Percentiles rank a stretch among this genome's conserved stretches.
phyloP scores from a whole-genome alignment of 2,329 filamentous ascomycete genomes.

The Diaporthe citrichinensis region DNA sequence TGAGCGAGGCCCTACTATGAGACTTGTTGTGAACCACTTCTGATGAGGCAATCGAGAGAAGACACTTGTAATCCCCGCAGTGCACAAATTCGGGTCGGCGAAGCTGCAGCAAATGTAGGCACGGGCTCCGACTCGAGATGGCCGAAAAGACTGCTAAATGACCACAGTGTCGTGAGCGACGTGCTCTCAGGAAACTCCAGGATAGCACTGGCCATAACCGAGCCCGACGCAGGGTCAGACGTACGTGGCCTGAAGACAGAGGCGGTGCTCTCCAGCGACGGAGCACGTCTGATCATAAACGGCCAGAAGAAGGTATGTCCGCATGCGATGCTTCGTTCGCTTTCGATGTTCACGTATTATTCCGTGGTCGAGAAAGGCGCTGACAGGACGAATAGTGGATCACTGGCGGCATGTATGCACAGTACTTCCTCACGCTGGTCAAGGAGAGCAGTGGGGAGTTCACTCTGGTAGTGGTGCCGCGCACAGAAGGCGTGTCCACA shows the following conservation, averaged over 20 bases:
- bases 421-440: constrained; percentile 69
- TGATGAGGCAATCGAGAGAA: not conserved
- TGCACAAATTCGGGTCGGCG: constrained; percentile 47
- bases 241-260: constrained; percentile 42
- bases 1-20: not conserved
- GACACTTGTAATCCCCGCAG: constrained; percentile 42
- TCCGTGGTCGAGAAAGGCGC: not conserved
- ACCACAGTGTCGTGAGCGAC: constrained; percentile 47
- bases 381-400: constrained; percentile 63
- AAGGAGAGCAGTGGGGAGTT: constrained; percentile 62
- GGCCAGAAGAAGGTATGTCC: constrained; percentile 65
- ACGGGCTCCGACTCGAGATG: constrained; percentile 39
- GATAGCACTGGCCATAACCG: constrained; percentile 44
- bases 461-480: constrained; percentile 67
- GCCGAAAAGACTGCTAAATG: constrained; percentile 44
- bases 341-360: not conserved
- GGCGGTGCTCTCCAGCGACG: constrained; percentile 39
- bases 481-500: constrained; percentile 61
- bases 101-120: constrained; percentile 45
- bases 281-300: constrained; percentile 66
- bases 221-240: constrained; percentile 44
- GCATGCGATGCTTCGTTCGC: not conserved
- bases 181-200: constrained; percentile 55
- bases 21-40: not conserved
- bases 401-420: constrained; percentile 68